Conservation (phyloP, 768 basidiomycete species). For the Auricularia heimuer region DNA sequence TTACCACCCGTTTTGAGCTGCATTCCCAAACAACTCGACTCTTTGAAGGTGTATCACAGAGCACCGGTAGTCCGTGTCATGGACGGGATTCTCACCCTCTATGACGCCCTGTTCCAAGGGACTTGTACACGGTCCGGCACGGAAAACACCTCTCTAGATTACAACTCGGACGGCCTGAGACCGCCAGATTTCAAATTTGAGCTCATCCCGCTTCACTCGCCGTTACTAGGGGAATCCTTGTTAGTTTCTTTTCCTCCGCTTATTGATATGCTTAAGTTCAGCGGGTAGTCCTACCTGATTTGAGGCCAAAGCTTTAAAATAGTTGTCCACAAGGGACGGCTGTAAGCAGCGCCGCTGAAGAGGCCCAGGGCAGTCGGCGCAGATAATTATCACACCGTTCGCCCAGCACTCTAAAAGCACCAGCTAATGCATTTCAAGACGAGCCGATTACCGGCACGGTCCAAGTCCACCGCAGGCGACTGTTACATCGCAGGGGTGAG, state of each 20-base stretch:
- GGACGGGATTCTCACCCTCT: slow-evolving; percentile 55
- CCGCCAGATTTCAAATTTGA: slow-evolving; percentile 75
- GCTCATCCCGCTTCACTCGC: slow-evolving; percentile 79
- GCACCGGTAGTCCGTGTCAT: slow-evolving; percentile 50
- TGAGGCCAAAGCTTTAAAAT: slow-evolving; percentile 45
- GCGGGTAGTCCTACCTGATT: slow-evolving; percentile 77
- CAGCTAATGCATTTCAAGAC: slow-evolving; percentile 42
- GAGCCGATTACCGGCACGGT: slow-evolving; percentile 17
- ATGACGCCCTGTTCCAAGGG: slow-evolving; percentile 70
- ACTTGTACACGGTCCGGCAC: slow-evolving; percentile 66
- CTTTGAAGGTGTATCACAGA: slow-evolving; percentile 65
- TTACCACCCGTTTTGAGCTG: slow-evolving; percentile 78
- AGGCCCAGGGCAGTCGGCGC: slow-evolving; percentile 27
- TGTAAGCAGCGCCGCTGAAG: slow-evolving; percentile 19
- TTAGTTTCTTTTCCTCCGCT: slow-evolving; percentile 89
- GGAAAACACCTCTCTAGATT: slow-evolving; percentile 71
- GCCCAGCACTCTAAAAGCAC: slow-evolving; percentile 17
- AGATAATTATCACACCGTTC: slow-evolving; percentile 47
- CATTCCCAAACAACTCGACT: slow-evolving; percentile 83
- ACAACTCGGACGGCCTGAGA: slow-evolving; percentile 56
- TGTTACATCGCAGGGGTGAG: slow-evolving; percentile 28
- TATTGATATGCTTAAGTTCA: slow-evolving; percentile 87
- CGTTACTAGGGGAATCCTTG: slow-evolving; percentile 84
- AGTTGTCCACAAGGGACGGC: slow-evolving; percentile 10
- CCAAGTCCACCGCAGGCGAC: slow-evolving; percentile 11